Percentiles rank a stretch among this genome's conserved stretches.
These are phyloP conservation scores for Tulasnella sp. DNA, from an alignment of 768 basidiomycete species.

Conservation along the genomic window DNA sequence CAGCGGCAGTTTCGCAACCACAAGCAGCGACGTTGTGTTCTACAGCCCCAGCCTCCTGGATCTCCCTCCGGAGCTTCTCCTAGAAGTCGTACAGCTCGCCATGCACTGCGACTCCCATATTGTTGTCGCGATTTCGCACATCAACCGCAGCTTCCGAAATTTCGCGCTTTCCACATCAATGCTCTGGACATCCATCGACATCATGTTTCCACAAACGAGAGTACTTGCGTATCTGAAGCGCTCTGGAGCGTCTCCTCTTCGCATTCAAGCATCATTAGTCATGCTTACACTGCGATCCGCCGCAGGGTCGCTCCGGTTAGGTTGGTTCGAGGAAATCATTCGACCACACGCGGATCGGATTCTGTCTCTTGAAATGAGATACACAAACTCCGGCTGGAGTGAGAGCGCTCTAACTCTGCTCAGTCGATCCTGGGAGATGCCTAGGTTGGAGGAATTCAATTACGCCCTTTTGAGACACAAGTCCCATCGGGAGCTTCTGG, in stretches of 20 bases:
- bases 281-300: no score
- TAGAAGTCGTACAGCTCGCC: background rate
- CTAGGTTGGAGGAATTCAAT: background rate
- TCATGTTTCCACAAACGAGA: background rate
- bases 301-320: no score
- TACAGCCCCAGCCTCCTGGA: background rate
- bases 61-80: background rate
- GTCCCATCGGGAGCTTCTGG: background rate
- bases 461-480: background rate
- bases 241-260: background rate
- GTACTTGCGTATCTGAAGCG: background rate
- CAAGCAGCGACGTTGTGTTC: no score
- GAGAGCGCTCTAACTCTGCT: background rate
- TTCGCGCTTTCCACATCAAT: background rate
- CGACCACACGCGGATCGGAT: no score
- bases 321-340: no score
- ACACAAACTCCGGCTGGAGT: background rate
- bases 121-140: background rate
- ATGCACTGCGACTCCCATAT: background rate
- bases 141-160: background rate
- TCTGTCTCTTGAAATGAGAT: no score
- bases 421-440: background rate
- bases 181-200: background rate
- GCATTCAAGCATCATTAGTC: background rate
- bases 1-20: background rate